Base-by-base conservation (phyloP, 371 early-diverging fungal species). In the Chytridium lagenaria region DNA sequence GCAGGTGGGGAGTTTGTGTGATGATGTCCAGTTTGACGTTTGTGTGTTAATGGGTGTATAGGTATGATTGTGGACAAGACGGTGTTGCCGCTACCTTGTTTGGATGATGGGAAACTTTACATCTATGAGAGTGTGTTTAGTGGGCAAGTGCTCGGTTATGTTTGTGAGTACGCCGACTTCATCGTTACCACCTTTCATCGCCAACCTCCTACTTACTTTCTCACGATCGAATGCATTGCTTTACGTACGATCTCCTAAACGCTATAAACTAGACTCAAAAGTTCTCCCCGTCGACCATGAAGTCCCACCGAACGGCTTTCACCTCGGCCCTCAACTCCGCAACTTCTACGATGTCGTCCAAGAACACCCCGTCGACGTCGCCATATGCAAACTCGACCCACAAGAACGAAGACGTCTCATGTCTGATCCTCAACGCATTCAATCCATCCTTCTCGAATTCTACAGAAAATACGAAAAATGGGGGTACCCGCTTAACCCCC, bases 51-150 rank as follows among this genome's bases (percentile, higher is more conserved):
- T n/a, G n/a, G n/a, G n/a, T n/a, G n/a, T n/a, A 34, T 61, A 61
- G 80, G 80, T 10, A 68, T 80, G 40, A 31, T 80, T n/a, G 77
- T 80, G 26, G 73, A 75, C 55, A 72, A 74, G 22, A 44, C 70
- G 12, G 71, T 80, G 7, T 67, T 80, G 16, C 72, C 72, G 5
- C 61, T 78, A 22, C 69, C 65, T 16, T 76, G 75, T 37, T 37
- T 80, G 50, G 76, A 74, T 50, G 73, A 64, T 5, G 76, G 76
- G 5, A 71, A 69, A 39, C 52, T 80, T 57, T 80, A 80, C 61
- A 16, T 80, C 34, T 80, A 78, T 71, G 78, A 80, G 57, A 72
- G 73, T 15, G 69, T 78, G 22, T 76, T 78, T 55, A 67, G 66
- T 1, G 78, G 80, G 5, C 12, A 51, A 33, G 76, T 75, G 1